phyloP scores from a whole-genome alignment of 2,329 filamentous ascomycete genomes.

The Ophiognomonia clavigignenti-juglandacearum region DNA sequence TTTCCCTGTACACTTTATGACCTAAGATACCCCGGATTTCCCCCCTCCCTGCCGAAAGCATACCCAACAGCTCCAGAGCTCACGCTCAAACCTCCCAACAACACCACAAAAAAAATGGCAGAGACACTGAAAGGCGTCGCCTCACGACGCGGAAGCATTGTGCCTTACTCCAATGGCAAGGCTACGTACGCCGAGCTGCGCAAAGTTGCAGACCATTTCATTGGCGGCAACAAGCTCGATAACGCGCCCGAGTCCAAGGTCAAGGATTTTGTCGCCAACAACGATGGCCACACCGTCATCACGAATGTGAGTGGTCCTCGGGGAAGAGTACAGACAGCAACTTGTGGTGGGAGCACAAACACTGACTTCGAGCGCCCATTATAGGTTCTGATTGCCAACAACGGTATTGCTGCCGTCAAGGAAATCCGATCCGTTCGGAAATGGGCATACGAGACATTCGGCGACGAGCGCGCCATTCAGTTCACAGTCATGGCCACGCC shows the following conservation, averaged over 20 bases:
- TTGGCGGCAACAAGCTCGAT: constrained; percentile 84
- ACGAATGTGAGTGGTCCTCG: constrained; percentile 68
- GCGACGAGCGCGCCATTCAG: constrained; percentile 95
- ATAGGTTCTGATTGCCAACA: constrained; percentile 97
- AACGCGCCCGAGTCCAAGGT: constrained; percentile 80
- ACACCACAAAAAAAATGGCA: constrained; percentile 38
- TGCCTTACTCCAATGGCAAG: constrained; percentile 52
- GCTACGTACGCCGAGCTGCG: constrained; percentile 74
- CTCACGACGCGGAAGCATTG: constrained; percentile 38
- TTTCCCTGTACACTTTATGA: constrained; percentile 23
- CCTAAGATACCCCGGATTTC: constrained; percentile 12
- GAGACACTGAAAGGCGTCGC: constrained; percentile 36
- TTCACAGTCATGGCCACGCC: constrained; percentile 99
- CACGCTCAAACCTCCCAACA: constrained; percentile 18
- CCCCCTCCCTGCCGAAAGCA: constrained; percentile 4
- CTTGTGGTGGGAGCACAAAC: not conserved
- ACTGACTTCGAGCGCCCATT: not conserved
- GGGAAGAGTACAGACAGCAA: not conserved
- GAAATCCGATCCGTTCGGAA: constrained; percentile 98
- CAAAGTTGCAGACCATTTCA: constrained; percentile 87
- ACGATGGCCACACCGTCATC: constrained; percentile 96
- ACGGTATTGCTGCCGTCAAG: constrained; percentile 98
- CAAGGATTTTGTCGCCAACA: constrained; percentile 88
- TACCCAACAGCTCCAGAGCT: constrained; percentile 6
- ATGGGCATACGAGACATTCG: constrained; percentile 99